Conservation (phyloP, 208 protist genomes). For the Trypanosoma avium region DNA sequence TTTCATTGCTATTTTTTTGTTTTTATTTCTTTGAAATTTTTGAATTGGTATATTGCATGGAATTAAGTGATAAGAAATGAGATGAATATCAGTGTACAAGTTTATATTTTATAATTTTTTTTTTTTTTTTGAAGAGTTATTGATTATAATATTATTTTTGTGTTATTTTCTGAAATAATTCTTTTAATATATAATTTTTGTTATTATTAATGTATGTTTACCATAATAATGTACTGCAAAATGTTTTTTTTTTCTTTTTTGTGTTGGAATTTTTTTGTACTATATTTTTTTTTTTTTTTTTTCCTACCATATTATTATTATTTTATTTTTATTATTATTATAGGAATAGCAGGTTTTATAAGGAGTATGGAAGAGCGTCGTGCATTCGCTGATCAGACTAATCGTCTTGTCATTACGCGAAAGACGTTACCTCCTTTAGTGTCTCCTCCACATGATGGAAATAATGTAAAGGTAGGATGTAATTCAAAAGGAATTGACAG, state of each 20-base stretch:
- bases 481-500: slow-evolving; percentile 7
- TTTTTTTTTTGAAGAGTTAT: too few species aligned
- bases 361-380: slow-evolving; percentile 12
- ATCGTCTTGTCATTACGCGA: slow-evolving; percentile 4
- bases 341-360: slow-evolving; percentile 5
- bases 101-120: too few species aligned
- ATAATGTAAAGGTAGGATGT: not conserved
- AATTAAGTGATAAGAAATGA: too few species aligned
- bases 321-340: slow-evolving; percentile 20
- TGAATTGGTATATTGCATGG: too few species aligned
- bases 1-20: too few species aligned
- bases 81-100: too few species aligned
- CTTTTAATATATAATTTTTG: too few species aligned
- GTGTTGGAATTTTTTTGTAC: not conserved
- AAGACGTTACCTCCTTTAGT: slow-evolving; percentile 17
- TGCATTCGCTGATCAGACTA: slow-evolving; percentile 19
- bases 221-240: too few species aligned
- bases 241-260: not conserved
- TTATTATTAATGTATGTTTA: too few species aligned
- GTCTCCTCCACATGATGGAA: slow-evolving; percentile 5
- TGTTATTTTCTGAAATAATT: too few species aligned
- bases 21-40: too few species aligned
- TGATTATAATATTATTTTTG: too few species aligned
- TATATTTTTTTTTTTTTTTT: slow-evolving; percentile 17
- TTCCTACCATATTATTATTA: slow-evolving; percentile 1